These are phyloP conservation scores for Penicillium oxalicum DNA, from an alignment of 2,329 filamentous ascomycete species.

Conservation along the genomic window DNA sequence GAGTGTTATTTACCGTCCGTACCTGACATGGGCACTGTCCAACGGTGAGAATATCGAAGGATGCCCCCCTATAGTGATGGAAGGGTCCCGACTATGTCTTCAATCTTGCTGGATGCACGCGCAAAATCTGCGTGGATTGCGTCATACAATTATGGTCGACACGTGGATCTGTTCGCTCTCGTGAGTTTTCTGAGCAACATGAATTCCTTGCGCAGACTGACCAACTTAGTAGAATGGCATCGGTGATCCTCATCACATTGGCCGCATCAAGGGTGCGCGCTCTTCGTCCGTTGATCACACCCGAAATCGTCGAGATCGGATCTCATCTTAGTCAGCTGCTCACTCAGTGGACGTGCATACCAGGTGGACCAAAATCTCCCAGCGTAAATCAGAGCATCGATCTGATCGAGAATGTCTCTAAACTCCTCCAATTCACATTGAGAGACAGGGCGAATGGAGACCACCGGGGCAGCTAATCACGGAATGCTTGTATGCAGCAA, in stretches of 20 bases:
- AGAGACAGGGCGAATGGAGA: not conserved
- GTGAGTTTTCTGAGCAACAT: conserved; percentile 23
- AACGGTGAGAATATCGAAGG: conserved; percentile 27
- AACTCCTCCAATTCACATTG: conserved; percentile 3
- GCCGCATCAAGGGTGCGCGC: conserved; percentile 41
- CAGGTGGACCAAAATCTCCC: conserved; percentile 38
- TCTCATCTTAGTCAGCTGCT: conserved; percentile 40
- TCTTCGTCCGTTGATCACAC: conserved; percentile 37
- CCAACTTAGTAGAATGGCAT: conserved; percentile 42
- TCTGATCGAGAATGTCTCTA: conserved; percentile 37
- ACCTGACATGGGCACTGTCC: conserved; percentile 47
- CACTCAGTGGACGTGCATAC: conserved; percentile 38
- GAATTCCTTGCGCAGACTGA: not conserved
- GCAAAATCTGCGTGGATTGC: conserved; percentile 44
- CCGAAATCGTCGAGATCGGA: conserved; percentile 38
- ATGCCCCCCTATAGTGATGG: conserved; percentile 32
- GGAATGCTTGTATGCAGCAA: no score
- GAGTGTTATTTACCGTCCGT: conserved; percentile 50
- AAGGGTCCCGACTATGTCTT: conserved; percentile 43
- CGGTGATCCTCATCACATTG: conserved; percentile 46
- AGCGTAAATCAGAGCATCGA: conserved; percentile 45
- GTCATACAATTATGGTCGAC: conserved; percentile 49
- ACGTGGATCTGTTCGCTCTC: conserved; percentile 52
- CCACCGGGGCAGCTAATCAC: not conserved
- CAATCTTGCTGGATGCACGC: conserved; percentile 48